Percentiles rank a stretch among this genome's conserved stretches.
Conservation (phyloP, 768 basidiomycete genomes). For the Leccinum incarnatum region DNA sequence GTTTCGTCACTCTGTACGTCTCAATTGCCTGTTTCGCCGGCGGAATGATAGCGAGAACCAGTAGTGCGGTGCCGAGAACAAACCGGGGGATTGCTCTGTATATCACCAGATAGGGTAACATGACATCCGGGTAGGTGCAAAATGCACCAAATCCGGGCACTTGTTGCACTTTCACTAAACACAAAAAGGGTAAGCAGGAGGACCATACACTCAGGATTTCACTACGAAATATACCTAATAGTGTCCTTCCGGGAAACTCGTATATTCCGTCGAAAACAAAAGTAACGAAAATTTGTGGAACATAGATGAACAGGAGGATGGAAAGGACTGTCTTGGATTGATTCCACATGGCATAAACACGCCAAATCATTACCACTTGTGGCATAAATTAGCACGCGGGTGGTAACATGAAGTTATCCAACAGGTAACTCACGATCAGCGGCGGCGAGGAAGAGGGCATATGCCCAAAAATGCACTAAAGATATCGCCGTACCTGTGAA, state of each 20-base stretch:
- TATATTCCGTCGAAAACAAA: slow-evolving; percentile 1
- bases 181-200: neutral
- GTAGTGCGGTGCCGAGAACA: neutral
- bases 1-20: slow-evolving; percentile 7
- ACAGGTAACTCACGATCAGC: slow-evolving; percentile 14
- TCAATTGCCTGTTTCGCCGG: neutral
- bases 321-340: slow-evolving; percentile 7
- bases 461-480: slow-evolving; percentile 8
- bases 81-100: slow-evolving; percentile 4
- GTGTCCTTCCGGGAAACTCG: neutral
- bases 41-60: neutral
- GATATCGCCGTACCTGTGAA: slow-evolving; percentile 2
- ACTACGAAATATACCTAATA: slow-evolving; percentile 1
- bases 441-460: slow-evolving; percentile 11
- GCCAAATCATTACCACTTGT: slow-evolving; percentile 5
- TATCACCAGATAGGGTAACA: neutral
- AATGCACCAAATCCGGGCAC: neutral
- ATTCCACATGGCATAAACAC: slow-evolving; percentile 12
- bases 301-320: slow-evolving; percentile 2
- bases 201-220: neutral
- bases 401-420: neutral
- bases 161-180: neutral
- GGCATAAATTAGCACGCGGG: neutral
- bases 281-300: neutral
- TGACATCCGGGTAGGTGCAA: neutral